phyloP scores from a whole-genome alignment of 495 filamentous ascomycete species.

The Barbatosphaeria neglecta region DNA sequence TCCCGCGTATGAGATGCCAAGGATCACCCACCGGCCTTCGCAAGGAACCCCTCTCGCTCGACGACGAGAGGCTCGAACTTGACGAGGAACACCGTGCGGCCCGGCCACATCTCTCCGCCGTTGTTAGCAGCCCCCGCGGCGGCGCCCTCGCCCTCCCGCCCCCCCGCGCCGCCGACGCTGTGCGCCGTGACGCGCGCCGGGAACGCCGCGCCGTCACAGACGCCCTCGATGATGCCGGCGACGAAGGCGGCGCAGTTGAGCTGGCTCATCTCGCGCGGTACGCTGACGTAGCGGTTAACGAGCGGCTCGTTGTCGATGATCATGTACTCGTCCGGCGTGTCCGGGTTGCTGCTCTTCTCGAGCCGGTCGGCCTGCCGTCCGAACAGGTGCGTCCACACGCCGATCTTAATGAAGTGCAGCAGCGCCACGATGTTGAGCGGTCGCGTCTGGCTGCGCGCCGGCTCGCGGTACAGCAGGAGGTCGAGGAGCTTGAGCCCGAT shows the following conservation, averaged over 20 bases:
- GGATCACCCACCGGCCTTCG: constrained; percentile 22
- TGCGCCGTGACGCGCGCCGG: constrained; percentile 85
- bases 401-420: constrained; percentile 85
- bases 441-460: constrained; percentile 53
- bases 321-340: constrained; percentile 91
- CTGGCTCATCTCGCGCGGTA: constrained; percentile 89
- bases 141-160: not conserved
- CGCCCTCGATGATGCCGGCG: constrained; percentile 89
- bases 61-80: constrained; percentile 80
- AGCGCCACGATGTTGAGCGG: constrained; percentile 83
- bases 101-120: constrained; percentile 86
- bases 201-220: constrained; percentile 86
- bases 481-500: constrained; percentile 90
- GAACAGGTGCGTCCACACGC: constrained; percentile 88
- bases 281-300: constrained; percentile 83
- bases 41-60: constrained; percentile 68
- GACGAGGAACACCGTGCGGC: constrained; percentile 88
- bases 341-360: constrained; percentile 71
- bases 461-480: constrained; percentile 76
- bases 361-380: constrained; percentile 78
- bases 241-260: constrained; percentile 95
- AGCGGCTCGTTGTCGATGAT: constrained; percentile 93
- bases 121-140: too few species aligned
- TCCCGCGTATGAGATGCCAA: not conserved
- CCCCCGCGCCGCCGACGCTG: constrained; percentile 46